Evolutionary conservation across 2,329 filamentous ascomycete species (phyloP), one percentile per base, ranked within the genome.

Genomic region (Xylariales sp.): DNA sequence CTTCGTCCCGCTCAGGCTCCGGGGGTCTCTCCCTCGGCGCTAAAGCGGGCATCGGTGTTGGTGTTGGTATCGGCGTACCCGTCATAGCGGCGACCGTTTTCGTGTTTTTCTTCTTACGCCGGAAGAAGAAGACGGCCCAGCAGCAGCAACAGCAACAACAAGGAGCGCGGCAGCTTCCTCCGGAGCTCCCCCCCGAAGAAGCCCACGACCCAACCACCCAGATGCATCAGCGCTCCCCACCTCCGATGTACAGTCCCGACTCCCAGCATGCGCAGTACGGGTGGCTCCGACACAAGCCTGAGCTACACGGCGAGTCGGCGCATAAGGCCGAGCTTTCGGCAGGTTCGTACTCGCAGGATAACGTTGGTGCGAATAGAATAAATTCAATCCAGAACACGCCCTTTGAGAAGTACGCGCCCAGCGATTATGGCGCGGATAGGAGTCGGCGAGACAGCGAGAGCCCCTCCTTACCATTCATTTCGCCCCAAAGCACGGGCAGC

Each of bases 21-120:
- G 36, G 62, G 1, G 70, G 70, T 3, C 69, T 74, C 9, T 69
- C 69, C 1, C 55, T 64, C 0, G 69, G 71, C 9, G 68, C 70
- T 16, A 73, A 73, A 45, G 61, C 63, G 28, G 73, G 72, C 9
- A 49, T 75, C 34, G 73, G 72, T 0, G 72, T 74, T 1, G 73
- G 73, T 1, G 61, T 75, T 5, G 73, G 73, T 8, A 41, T 74
- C 4, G 72, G 73, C 36, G 65, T 72, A 1, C 68, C 70, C 1
- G 30, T 73, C 1, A 53, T 75, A 41, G 65, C 53, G 5, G 68
- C 65, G 10, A 58, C 63, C 23, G 41, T 64, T 8, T 64, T 73
- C 62, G 9, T 71, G 9, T 62, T 68, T 14, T 70, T 71, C 58
- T 65, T 71, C 30, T 18, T 71, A 2, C 64, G 68, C 7, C 70